phyloP scores from a whole-genome alignment of 495 filamentous ascomycete genomes.

The Penicillium atrosanguineum region DNA sequence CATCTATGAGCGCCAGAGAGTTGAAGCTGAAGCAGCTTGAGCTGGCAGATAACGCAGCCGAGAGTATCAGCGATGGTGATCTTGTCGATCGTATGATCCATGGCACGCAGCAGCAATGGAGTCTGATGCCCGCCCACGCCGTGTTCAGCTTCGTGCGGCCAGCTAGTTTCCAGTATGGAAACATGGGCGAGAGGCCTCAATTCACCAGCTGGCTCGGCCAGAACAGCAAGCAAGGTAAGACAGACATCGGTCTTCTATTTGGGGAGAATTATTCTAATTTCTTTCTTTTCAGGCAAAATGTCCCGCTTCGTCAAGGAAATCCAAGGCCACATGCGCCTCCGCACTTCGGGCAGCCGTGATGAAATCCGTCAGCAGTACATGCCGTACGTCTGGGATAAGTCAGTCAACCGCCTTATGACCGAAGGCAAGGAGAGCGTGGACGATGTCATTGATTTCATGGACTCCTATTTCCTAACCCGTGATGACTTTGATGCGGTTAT shows the following conservation, averaged over 20 bases:
- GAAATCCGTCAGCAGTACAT: slow-evolving; percentile 94
- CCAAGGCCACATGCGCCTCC: slow-evolving; percentile 93
- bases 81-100: slow-evolving; percentile 98
- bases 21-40: slow-evolving; percentile 77
- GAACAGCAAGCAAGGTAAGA: slow-evolving; percentile 78
- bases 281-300: slow-evolving; percentile 60
- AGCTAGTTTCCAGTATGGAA: slow-evolving; percentile 84
- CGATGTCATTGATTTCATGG: slow-evolving; percentile 87
- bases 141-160: slow-evolving; percentile 92
- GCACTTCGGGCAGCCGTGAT: slow-evolving; percentile 85
- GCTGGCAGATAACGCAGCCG: slow-evolving; percentile 79
- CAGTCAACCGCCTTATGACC: slow-evolving; percentile 66
- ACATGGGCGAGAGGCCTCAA: slow-evolving; percentile 54
- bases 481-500: slow-evolving; percentile 92
- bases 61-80: slow-evolving; percentile 96
- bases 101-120: slow-evolving; percentile 96
- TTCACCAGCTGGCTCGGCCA: slow-evolving; percentile 94
- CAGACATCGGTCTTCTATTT: too few relatives aligned
- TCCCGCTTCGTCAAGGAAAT: slow-evolving; percentile 87
- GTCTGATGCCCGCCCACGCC: slow-evolving; percentile 95
- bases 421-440: slow-evolving; percentile 74
- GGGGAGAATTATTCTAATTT: not conserved
- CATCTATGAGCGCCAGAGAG: slow-evolving; percentile 58
- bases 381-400: slow-evolving; percentile 78
- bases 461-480: slow-evolving; percentile 92